Evolutionary conservation across 352 stramenopile species (phyloP), one percentile per base, ranked within the genome.

Genomic region (Lagenidium giganteum): DNA sequence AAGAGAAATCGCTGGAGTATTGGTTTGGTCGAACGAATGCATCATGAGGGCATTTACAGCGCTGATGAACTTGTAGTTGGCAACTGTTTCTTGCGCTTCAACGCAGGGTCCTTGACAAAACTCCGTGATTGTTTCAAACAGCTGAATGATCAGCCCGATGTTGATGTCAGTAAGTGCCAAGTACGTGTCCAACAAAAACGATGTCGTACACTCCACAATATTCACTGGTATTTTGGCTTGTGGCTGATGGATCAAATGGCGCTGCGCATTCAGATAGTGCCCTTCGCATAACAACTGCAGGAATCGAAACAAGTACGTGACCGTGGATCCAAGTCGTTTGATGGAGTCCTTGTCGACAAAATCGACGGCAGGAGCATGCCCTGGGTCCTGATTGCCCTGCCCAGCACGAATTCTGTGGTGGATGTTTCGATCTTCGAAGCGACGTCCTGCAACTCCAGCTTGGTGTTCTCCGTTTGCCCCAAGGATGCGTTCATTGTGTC

Each of bases 111-210:
- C 77, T 50, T 90, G 77, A n/a, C 77, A 90, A 42, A 82, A 85
- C 42, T 90, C 77, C 3, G 74, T 75, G 22, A 90, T 79, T 5
- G 77, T 87, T 29, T 86, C 72, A 43, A 90, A 86, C 2, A 90
- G 26, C 45, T 90, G 77, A 5, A 74, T 82, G 3, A 87, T 54
- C 20, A 90, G 46, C 2, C 42, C 61, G 8, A 84, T 56, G 18
- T 83, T 65, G n/a, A 70, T 25, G 35, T 79, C 61, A 5, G 66
- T 64, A 7, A 86, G 42, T 1, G 60, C 51, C 8, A 79, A 41
- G 30, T 83, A 83, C 2, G 77, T 79, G 9, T 86, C 70, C 16
- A 90, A 21, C 4, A 90, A 48, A 43, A 86, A 87, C 9, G 65
- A 68, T 11, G 68, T 85, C 11, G 77, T 85, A 0, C 61, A 64